These are phyloP conservation scores for Ambrosia trifida DNA, from an alignment of 129 eudicot species.

Conservation along the genomic window DNA sequence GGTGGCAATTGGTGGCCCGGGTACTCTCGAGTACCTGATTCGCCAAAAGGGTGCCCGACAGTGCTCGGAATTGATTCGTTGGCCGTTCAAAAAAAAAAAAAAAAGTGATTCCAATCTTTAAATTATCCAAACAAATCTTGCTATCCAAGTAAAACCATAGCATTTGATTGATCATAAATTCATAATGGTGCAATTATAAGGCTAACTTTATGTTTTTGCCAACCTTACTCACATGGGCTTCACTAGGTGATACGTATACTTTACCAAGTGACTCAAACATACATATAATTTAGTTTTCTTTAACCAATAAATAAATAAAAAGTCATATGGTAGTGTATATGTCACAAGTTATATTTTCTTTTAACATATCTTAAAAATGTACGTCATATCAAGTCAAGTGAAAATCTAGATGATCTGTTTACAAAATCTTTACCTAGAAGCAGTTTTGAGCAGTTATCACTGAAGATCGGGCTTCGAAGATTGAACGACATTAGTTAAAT, in stretches of 20 bases:
- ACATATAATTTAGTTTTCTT: background rate
- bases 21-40: too few species aligned
- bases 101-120: background rate
- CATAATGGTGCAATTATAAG: background rate
- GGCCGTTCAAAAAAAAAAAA: too few species aligned
- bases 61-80: too few species aligned
- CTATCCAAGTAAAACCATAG: slow-evolving; percentile 4
- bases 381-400: too few species aligned
- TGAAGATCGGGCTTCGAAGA: too few species aligned
- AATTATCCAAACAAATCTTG: slow-evolving; percentile 4
- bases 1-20: too few species aligned
- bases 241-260: slow-evolving; percentile 21
- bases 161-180: background rate
- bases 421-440: too few species aligned
- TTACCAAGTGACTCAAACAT: slow-evolving; percentile 8
- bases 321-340: too few species aligned
- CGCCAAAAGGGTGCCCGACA: too few species aligned
- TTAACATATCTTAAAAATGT: background rate
- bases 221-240: slow-evolving; percentile 41
- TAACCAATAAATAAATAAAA: background rate
- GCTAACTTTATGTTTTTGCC: slow-evolving; percentile 36
- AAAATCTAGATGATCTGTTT: too few species aligned
- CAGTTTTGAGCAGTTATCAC: too few species aligned
- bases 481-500: too few species aligned
- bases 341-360: background rate